Conservation (phyloP, 2,329 filamentous ascomycete genomes). For the Decorospora gaudefroyi region DNA sequence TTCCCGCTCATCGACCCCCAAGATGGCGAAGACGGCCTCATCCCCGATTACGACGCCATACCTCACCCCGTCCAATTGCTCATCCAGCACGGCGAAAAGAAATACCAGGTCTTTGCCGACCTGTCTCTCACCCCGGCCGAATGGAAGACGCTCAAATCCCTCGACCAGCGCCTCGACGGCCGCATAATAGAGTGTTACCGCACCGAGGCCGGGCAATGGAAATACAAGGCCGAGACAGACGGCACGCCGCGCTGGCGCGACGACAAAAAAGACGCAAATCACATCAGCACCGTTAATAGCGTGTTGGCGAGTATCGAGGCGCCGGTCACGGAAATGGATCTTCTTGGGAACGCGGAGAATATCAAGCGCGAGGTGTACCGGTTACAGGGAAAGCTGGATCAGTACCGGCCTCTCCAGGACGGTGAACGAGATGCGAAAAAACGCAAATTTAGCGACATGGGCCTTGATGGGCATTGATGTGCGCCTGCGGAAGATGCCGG, state of each 20-base stretch:
- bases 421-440: conserved; percentile 40
- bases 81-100: conserved; percentile 66
- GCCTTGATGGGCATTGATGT: conserved; percentile 9
- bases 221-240: conserved; percentile 62
- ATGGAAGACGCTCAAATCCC: conserved; percentile 79
- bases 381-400: conserved; percentile 53
- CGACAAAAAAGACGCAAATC: conserved; percentile 90
- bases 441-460: conserved; percentile 34
- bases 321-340: conserved; percentile 78
- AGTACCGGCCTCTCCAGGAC: conserved; percentile 24
- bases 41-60: conserved; percentile 76
- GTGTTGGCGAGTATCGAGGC: conserved; percentile 90
- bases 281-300: conserved; percentile 79
- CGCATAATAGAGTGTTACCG: conserved; percentile 88
- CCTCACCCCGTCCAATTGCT: conserved; percentile 71
- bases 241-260: conserved; percentile 78
- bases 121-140: conserved; percentile 74
- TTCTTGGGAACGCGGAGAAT: conserved; percentile 68
- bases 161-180: conserved; percentile 78
- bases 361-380: conserved; percentile 81
- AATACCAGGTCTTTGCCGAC: conserved; percentile 66
- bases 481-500: too few species aligned
- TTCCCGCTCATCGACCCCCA: conserved; percentile 75
- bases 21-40: conserved; percentile 67
- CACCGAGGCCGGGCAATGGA: conserved; percentile 76